Conservation (phyloP, 1,139 yeast genomes). For the Tardiomyces blankii region DNA sequence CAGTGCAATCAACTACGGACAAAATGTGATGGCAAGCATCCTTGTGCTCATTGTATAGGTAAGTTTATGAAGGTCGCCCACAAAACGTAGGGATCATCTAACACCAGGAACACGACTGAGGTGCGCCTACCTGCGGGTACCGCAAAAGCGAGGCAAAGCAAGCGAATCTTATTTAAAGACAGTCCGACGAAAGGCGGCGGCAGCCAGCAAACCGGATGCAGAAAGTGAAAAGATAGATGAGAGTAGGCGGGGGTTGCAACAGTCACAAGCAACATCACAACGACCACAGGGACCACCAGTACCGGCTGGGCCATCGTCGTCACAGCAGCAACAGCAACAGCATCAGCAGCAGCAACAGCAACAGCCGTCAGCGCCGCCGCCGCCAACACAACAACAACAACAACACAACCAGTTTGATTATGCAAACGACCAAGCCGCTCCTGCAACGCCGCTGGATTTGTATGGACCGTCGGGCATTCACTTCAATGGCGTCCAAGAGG, state of each 20-base stretch:
- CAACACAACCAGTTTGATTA: no score
- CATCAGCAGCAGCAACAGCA: not conserved
- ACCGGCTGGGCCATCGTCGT: no score
- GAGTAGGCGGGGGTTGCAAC: not conserved
- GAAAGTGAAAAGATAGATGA: slow-evolving; percentile 2
- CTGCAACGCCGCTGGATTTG: not conserved
- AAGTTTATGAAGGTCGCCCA: not conserved
- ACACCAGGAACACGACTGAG: slow-evolving; percentile 12
- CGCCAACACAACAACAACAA: not conserved
- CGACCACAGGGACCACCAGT: no score
- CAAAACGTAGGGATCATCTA: not conserved
- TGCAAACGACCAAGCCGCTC: no score
- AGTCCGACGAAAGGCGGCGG: slow-evolving; percentile 8
- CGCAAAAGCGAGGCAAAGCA: slow-evolving; percentile 32
- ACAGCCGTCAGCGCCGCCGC: no score
- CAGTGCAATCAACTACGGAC: slow-evolving; percentile 31
- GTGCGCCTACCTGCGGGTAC: slow-evolving; percentile 29
- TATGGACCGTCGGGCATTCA: not conserved
- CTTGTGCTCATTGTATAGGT: slow-evolving; percentile 27
- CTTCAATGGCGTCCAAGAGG: not conserved
- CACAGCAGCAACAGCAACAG: no score
- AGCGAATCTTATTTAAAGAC: slow-evolving; percentile 17
- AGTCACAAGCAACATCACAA: no score
- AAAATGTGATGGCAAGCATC: slow-evolving; percentile 31
- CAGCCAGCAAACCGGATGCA: slow-evolving; percentile 6